These are phyloP conservation scores for Thermochaetoides thermophila DNA, from an alignment of 495 filamentous ascomycete species.

Conservation along the genomic window DNA sequence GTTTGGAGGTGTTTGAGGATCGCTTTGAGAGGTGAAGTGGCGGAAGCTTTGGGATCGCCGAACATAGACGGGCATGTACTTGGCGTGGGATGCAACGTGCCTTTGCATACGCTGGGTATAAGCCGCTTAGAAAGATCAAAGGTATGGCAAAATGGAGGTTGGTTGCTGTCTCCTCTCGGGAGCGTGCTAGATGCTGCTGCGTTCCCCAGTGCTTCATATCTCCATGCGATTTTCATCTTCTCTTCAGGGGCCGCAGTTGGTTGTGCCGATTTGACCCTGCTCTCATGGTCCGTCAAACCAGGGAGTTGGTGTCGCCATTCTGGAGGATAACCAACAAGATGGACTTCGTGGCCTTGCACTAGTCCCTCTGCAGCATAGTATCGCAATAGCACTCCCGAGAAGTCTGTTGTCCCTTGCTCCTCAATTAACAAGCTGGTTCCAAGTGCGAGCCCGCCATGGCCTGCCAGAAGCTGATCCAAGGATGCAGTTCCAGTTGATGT, in stretches of 20 bases:
- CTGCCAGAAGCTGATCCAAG: conserved; percentile 71
- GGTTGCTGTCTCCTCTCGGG: conserved; percentile 31
- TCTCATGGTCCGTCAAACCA: conserved; percentile 42
- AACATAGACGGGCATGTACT: conserved; percentile 19
- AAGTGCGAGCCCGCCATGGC: conserved; percentile 75
- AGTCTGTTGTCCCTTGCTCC: conserved; percentile 90
- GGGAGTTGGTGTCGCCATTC: conserved; percentile 74
- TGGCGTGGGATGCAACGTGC: conserved; percentile 30
- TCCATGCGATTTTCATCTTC: conserved; percentile 97
- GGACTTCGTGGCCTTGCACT: conserved; percentile 78
- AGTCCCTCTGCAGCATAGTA: conserved; percentile 92
- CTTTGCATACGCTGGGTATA: conserved; percentile 34
- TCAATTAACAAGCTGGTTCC: conserved; percentile 73
- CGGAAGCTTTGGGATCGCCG: conserved; percentile 1
- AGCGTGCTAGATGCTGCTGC: conserved; percentile 32
- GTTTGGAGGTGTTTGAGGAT: conserved; percentile 47
- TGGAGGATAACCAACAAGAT: conserved; percentile 65
- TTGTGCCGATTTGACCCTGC: conserved; percentile 27
- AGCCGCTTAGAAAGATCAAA: conserved; percentile 87
- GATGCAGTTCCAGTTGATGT: conserved; percentile 83
- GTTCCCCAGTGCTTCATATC: conserved; percentile 76
- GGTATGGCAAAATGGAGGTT: conserved; percentile 62
- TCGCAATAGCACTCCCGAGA: conserved; percentile 65
- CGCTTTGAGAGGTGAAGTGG: conserved; percentile 42
- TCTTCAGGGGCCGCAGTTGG: conserved; percentile 33